Conservation (phyloP, 2,329 filamentous ascomycete species). For the Lachnellula occidentalis region DNA sequence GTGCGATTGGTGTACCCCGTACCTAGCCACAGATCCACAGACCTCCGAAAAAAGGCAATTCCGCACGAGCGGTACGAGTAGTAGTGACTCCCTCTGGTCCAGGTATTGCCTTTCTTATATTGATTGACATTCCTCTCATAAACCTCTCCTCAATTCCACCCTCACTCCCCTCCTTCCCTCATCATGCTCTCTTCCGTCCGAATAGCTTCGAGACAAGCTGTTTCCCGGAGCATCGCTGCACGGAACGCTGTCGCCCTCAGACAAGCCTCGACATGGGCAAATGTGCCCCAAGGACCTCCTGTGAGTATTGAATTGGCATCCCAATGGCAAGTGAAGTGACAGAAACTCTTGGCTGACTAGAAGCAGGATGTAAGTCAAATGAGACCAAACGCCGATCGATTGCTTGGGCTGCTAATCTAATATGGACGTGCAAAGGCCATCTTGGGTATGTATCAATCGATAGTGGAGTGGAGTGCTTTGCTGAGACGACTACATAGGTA, state of each 20-base stretch:
- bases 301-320: constrained; percentile 49
- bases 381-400: constrained; percentile 14
- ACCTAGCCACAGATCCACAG: neutral
- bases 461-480: constrained; percentile 9
- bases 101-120: neutral
- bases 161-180: constrained; percentile 12
- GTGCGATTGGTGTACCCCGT: neutral
- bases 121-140: neutral
- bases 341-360: constrained; percentile 11
- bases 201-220: constrained; percentile 46
- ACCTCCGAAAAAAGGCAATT: neutral
- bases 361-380: constrained; percentile 33
- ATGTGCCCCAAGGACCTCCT: constrained; percentile 89
- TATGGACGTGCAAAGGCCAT: constrained; percentile 54
- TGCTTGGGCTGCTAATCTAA: constrained; percentile 31
- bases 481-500: constrained; percentile 46
- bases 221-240: constrained; percentile 21
- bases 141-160: neutral
- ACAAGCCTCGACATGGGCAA: constrained; percentile 71
- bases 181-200: constrained; percentile 54
- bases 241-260: constrained; percentile 24
- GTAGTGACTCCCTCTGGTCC: neutral
- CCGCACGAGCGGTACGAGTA: neutral
- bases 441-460: constrained; percentile 52
- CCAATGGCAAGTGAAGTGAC: neutral